Percentiles rank a stretch among this genome's conserved stretches.
Evolutionary conservation across 2,329 filamentous ascomycete species (phyloP).

Genomic region (Fusarium brachygibbosum): DNA sequence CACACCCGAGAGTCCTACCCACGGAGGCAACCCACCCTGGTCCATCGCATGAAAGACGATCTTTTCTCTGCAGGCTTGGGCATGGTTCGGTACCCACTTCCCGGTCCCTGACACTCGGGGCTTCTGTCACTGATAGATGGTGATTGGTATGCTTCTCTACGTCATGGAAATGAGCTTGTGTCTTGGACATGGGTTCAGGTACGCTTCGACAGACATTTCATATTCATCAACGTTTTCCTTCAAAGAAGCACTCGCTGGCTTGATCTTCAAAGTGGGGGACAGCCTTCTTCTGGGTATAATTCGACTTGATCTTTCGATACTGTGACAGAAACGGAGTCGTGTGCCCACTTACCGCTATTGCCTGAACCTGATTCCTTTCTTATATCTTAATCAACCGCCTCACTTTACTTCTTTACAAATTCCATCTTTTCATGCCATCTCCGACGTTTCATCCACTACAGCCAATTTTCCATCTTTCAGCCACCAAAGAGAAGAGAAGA

Average conservation of each 20-base stretch:
- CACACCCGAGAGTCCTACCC: not conserved
- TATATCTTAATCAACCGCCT: not conserved
- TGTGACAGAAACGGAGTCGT: not conserved
- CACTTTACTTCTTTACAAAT: not conserved
- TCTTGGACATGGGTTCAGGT: too few relatives aligned
- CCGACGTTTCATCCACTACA: not conserved
- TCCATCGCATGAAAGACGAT: slow-evolving; percentile 18
- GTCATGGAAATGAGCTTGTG: slow-evolving; percentile 3
- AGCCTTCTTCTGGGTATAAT: not conserved
- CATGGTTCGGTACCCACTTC: slow-evolving; percentile 11
- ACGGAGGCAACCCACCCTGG: slow-evolving; percentile 11
- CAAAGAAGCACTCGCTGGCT: too few relatives aligned
- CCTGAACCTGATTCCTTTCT: slow-evolving; percentile 2
- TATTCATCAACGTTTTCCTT: not conserved
- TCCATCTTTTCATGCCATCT: not conserved
- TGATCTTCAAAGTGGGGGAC: not conserved
- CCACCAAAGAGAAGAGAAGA: not conserved
- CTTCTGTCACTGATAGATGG: slow-evolving; percentile 26
- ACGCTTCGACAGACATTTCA: slow-evolving; percentile 14
- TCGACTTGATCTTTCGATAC: not conserved
- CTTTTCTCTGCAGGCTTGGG: not conserved
- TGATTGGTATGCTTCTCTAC: slow-evolving; percentile 27
- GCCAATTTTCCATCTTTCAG: not conserved
- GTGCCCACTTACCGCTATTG: slow-evolving; percentile 28
- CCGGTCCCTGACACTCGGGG: slow-evolving; percentile 18